Evolutionary conservation across 108 stramenopile genomes (phyloP).

Genomic region (Thalassiosira profunda): DNA sequence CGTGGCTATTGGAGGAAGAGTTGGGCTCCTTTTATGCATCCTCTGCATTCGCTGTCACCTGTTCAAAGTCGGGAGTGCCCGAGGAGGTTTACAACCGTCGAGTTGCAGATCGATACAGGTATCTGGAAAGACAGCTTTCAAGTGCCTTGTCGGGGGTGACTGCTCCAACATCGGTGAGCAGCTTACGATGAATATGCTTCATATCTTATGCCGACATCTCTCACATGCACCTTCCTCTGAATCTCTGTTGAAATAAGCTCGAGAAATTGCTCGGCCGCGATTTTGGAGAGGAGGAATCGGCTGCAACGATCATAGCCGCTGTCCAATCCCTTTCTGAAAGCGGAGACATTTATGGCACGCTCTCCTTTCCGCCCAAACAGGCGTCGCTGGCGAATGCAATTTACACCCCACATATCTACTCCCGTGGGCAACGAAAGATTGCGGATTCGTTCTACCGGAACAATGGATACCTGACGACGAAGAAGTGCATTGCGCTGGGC

Average conservation of each 20-base stretch:
- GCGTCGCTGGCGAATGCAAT: slow-evolving; percentile 10
- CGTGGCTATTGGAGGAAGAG: not conserved
- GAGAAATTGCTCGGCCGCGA: too few relatives aligned
- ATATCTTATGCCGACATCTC: too few relatives aligned
- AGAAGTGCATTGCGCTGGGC: slow-evolving; percentile 20
- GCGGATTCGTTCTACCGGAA: slow-evolving; percentile 22
- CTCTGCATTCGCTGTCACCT: too few relatives aligned
- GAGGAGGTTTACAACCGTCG: too few relatives aligned
- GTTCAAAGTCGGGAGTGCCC: too few relatives aligned
- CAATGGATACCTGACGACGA: slow-evolving; percentile 28
- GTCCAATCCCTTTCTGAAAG: not conserved
- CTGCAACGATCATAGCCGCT: not conserved
- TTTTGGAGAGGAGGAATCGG: not conserved
- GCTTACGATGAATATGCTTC: too few relatives aligned
- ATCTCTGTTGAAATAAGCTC: too few relatives aligned
- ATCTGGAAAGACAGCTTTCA: slow-evolving; percentile 10
- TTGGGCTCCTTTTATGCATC: not conserved
- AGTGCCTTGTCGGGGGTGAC: slow-evolving; percentile 15
- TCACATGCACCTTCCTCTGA: too few relatives aligned
- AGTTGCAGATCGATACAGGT: not conserved
- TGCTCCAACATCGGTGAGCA: slow-evolving; percentile 19
- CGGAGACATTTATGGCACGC: not conserved
- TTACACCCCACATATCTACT: slow-evolving; percentile 26
- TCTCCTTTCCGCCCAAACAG: not conserved
- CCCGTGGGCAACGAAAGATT: slow-evolving; percentile 14